Evolutionary conservation across 495 filamentous ascomycete species (phyloP).

Genomic region (Tuber brumale): DNA sequence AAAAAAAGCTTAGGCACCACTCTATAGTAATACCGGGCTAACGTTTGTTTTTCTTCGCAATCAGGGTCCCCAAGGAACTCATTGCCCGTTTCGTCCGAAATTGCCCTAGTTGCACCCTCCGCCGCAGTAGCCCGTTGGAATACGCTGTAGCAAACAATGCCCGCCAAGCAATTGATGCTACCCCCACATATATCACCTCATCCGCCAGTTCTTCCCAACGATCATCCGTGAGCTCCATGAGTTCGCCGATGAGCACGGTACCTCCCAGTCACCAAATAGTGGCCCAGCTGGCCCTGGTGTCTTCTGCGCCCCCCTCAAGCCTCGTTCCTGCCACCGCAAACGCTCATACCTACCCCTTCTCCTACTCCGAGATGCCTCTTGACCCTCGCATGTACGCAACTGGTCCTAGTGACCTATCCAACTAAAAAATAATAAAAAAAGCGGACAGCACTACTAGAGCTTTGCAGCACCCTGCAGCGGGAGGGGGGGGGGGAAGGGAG

Average conservation of each 20-base stretch:
- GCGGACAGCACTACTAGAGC: background rate
- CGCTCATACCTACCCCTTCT: constrained; percentile 23
- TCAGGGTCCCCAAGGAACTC: constrained; percentile 54
- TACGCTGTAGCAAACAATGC: constrained; percentile 32
- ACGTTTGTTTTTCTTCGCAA: constrained; percentile 2
- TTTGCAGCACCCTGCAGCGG: background rate
- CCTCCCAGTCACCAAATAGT: constrained; percentile 13
- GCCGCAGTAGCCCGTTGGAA: constrained; percentile 37
- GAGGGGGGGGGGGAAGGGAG: background rate
- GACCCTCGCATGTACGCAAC: constrained; percentile 34
- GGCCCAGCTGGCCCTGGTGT: constrained; percentile 28
- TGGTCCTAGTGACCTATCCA: constrained; percentile 27
- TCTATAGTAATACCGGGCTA: constrained; percentile 11
- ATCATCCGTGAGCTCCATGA: constrained; percentile 30
- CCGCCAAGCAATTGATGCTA: constrained; percentile 27
- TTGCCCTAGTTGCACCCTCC: constrained; percentile 47
- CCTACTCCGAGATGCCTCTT: constrained; percentile 28
- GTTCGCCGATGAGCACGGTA: constrained; percentile 21
- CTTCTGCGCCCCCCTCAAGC: constrained; percentile 23
- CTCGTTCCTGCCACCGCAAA: constrained; percentile 20
- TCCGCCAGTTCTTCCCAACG: constrained; percentile 28
- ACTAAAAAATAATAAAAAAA: constrained; percentile 18
- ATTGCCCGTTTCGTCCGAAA: constrained; percentile 56
- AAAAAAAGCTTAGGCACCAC: background rate
- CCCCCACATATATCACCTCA: constrained; percentile 24